These are phyloP conservation scores for Discostella stelligera DNA, from an alignment of 352 stramenopile genomes.

Conservation along the genomic window DNA sequence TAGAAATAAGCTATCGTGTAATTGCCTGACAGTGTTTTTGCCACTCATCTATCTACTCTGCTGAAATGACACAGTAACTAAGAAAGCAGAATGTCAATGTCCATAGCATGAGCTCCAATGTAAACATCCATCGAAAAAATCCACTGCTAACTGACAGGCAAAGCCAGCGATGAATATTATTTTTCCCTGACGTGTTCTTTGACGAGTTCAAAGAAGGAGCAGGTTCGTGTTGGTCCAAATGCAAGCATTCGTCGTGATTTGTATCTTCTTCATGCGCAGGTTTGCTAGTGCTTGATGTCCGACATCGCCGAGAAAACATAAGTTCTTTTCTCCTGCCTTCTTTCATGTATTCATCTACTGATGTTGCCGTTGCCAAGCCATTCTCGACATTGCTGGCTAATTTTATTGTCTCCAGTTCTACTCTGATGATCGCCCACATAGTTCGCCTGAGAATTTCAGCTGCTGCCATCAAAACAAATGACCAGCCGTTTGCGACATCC, in stretches of 20 bases:
- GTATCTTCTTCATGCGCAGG: not conserved
- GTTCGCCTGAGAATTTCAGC: constrained; percentile 70
- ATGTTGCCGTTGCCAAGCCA: constrained; percentile 40
- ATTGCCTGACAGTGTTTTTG: not conserved
- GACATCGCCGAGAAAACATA: not conserved
- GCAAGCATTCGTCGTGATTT: constrained; percentile 5
- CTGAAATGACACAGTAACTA: constrained; percentile 33
- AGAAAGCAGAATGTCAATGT: constrained; percentile 20
- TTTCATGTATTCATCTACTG: constrained; percentile 43
- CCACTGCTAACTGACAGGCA: constrained; percentile 22
- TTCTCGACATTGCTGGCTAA: constrained; percentile 56
- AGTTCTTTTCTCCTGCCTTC: constrained; percentile 32
- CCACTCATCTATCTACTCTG: constrained; percentile 14
- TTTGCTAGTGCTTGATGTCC: not conserved
- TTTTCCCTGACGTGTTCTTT: not conserved
- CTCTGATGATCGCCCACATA: constrained; percentile 66
- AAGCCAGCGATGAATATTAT: constrained; percentile 24
- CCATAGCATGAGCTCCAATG: constrained; percentile 42
- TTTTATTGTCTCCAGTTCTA: constrained; percentile 69
- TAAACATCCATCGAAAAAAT: constrained; percentile 23
- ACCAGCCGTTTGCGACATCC: constrained; percentile 43
- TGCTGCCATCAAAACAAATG: constrained; percentile 64
- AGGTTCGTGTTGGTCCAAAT: constrained; percentile 15
- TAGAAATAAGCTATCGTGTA: too few species aligned
- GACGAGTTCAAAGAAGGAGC: constrained; percentile 4